phyloP scores from a whole-genome alignment of 2,329 filamentous ascomycete species.

The Pestalotiopsis sp. region DNA sequence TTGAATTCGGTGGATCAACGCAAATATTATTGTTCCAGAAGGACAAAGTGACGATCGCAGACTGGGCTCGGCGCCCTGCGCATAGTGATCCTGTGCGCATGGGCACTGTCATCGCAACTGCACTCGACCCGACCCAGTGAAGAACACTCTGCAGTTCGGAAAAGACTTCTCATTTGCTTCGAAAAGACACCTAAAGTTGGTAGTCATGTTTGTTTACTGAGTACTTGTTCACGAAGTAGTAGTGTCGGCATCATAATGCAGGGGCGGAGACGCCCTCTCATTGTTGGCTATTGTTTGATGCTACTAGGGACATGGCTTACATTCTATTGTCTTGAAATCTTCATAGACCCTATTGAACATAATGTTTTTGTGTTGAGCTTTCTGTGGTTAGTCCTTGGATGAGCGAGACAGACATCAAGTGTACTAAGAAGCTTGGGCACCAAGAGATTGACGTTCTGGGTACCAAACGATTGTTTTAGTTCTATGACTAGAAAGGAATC shows the following conservation, averaged over 20 bases:
- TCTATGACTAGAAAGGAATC: too few relatives aligned
- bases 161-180: too few relatives aligned
- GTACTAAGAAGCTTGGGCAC: neutral
- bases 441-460: neutral
- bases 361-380: too few relatives aligned
- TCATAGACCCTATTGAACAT: too few relatives aligned
- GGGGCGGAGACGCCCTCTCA: neutral
- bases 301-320: neutral
- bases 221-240: neutral
- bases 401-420: neutral
- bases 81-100: neutral
- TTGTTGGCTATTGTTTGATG: slow-evolving; percentile 29
- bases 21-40: neutral
- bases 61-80: neutral
- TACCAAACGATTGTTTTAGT: too few relatives aligned
- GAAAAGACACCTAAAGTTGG: too few relatives aligned
- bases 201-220: too few relatives aligned
- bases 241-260: neutral
- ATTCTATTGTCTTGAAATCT: too few relatives aligned
- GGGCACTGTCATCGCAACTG: neutral
- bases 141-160: neutral
- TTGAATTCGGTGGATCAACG: neutral
- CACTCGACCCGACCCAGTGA: neutral
- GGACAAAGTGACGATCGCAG: neutral
- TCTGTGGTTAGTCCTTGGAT: neutral